Percentiles rank a stretch among this genome's conserved stretches.
Evolutionary conservation across 2,329 filamentous ascomycete genomes (phyloP).

Genomic region (Epichloe uncinata): DNA sequence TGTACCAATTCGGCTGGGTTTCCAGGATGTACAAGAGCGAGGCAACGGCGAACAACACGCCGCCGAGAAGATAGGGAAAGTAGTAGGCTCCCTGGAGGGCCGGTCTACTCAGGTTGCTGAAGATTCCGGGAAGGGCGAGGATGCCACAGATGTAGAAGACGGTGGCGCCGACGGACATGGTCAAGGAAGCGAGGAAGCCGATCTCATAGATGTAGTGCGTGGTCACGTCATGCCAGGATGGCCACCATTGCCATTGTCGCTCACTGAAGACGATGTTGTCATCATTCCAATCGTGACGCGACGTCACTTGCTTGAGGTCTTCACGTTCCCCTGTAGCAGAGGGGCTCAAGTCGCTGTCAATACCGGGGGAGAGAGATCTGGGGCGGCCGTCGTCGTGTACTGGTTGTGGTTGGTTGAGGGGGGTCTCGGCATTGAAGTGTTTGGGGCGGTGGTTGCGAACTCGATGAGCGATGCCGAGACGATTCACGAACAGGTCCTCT

Average conservation of each 20-base stretch:
- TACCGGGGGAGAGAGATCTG: neutral
- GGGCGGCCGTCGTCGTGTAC: neutral
- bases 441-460: neutral
- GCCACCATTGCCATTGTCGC: conserved; percentile 43
- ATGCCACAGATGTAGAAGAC: conserved; percentile 53
- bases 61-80: conserved; percentile 44
- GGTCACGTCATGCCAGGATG: conserved; percentile 37
- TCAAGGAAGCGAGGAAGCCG: conserved; percentile 45
- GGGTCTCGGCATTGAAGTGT: neutral
- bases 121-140: conserved; percentile 44
- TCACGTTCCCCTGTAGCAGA: neutral
- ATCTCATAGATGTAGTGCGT: conserved; percentile 49
- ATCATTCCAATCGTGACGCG: neutral
- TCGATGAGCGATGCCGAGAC: conserved; percentile 1
- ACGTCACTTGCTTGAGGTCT: neutral
- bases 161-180: conserved; percentile 44
- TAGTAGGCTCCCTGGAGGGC: conserved; percentile 43
- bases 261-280: conserved; percentile 3
- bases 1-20: conserved; percentile 48
- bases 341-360: neutral
- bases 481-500: conserved; percentile 19
- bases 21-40: conserved; percentile 48
- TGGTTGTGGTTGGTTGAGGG: neutral
- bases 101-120: conserved; percentile 30
- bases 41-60: conserved; percentile 44